phyloP scores from a whole-genome alignment of 2,329 filamentous ascomycete genomes.

The Diaporthe longicolla region DNA sequence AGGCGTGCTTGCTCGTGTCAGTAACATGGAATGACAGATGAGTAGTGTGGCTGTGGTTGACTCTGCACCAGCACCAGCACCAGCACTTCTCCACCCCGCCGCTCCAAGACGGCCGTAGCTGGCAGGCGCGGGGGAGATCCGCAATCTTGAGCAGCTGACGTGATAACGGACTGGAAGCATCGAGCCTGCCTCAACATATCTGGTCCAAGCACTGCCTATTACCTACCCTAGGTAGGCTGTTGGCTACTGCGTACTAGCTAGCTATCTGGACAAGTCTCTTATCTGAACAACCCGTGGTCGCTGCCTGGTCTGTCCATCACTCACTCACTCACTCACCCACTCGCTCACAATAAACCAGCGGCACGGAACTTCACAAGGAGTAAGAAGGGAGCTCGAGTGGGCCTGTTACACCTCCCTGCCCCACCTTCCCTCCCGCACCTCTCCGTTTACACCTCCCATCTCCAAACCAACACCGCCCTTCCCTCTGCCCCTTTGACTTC shows the following conservation, averaged over 20 bases:
- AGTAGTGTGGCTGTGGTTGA: not conserved
- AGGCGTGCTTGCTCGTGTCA: not conserved
- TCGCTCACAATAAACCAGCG: not conserved
- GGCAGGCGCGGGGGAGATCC: slow-evolving; percentile 5
- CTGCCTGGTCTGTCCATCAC: slow-evolving; percentile 25
- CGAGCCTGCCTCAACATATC: not conserved
- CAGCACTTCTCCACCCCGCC: not conserved
- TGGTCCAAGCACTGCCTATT: not conserved
- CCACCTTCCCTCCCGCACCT: slow-evolving; percentile 21
- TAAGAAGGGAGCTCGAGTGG: slow-evolving; percentile 8
- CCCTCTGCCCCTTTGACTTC: slow-evolving; percentile 2
- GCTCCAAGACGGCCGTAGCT: not conserved
- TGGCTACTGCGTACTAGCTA: not conserved
- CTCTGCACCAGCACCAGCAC: too few relatives aligned
- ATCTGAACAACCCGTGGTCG: not conserved
- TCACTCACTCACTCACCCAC: not conserved
- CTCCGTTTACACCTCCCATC: slow-evolving; percentile 18
- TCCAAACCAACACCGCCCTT: not conserved
- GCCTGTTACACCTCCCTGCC: slow-evolving; percentile 10
- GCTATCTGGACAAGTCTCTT: slow-evolving; percentile 5
- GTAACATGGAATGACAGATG: not conserved
- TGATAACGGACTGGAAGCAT: not conserved
- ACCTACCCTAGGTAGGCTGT: too few relatives aligned
- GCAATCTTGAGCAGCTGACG: slow-evolving; percentile 10
- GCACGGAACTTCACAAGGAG: slow-evolving; percentile 7